Percentiles rank a stretch among this genome's conserved stretches.
These are phyloP conservation scores for Massariosphaeria phaeospora DNA, from an alignment of 495 filamentous ascomycete genomes.

Conservation along the genomic window DNA sequence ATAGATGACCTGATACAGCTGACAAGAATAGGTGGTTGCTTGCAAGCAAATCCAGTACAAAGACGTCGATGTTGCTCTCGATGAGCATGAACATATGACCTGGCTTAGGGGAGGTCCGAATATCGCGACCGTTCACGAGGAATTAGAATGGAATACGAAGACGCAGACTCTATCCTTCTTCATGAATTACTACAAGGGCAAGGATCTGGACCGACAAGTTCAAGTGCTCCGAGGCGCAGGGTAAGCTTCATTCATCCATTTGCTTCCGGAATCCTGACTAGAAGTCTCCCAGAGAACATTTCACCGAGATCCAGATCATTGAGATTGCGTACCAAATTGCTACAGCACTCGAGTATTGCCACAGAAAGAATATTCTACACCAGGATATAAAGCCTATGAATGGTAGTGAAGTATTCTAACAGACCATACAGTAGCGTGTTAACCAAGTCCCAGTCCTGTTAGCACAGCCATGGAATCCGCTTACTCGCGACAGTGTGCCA, in stretches of 20 bases:
- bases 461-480: constrained; percentile 4
- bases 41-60: constrained; percentile 12
- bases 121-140: constrained; percentile 5
- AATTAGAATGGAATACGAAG: not conserved
- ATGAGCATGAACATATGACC: constrained; percentile 6
- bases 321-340: constrained; percentile 12
- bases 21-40: constrained; percentile 7
- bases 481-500: not conserved
- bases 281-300: not conserved
- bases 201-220: constrained; percentile 1
- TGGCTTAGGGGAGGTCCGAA: not conserved
- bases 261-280: not conserved
- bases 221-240: constrained; percentile 1
- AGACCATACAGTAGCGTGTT: not conserved
- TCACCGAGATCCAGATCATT: constrained; percentile 12
- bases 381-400: constrained; percentile 17
- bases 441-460: not conserved
- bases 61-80: not conserved
- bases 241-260: not conserved
- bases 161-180: constrained; percentile 12
- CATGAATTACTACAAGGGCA: constrained; percentile 15
- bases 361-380: constrained; percentile 1
- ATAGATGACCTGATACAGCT: not conserved
- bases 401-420: not conserved
- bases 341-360: constrained; percentile 5